Percentiles rank a stretch among this genome's conserved stretches.
These are phyloP conservation scores for Sextonia rubra DNA, from an alignment of 164 flowering plant genomes.

Conservation along the genomic window DNA sequence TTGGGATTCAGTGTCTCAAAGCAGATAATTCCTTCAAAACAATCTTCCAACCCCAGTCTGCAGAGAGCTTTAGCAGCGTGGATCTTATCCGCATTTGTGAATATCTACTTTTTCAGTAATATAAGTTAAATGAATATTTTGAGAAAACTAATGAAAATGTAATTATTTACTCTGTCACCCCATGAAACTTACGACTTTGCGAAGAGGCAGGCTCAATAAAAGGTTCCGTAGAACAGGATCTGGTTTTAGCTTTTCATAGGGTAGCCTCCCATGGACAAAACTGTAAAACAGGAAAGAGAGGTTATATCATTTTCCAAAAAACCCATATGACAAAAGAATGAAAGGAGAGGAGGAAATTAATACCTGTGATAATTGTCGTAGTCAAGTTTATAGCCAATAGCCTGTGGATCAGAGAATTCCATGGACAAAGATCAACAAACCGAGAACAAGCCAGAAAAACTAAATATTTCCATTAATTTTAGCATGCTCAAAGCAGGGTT, in stretches of 20 bases:
- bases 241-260: conserved; percentile 67
- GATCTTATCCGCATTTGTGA: conserved; percentile 71
- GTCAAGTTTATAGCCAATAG: conserved; percentile 71
- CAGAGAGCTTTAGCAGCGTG: conserved; percentile 62
- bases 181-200: conserved; percentile 64
- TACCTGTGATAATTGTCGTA: conserved; percentile 87
- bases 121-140: not conserved
- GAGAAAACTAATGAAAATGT: not conserved
- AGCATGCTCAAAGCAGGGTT: no score
- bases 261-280: conserved; percentile 86
- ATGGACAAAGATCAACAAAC: no score
- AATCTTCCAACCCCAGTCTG: conserved; percentile 79
- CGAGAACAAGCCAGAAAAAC: no score
- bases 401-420: conserved; percentile 35
- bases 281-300: conserved; percentile 27
- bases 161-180: not conserved
- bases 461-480: no score
- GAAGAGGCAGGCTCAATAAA: conserved; percentile 63
- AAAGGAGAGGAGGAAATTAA: not conserved
- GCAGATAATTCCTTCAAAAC: conserved; percentile 75
- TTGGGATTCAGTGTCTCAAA: conserved; percentile 75
- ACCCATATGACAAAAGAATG: not conserved
- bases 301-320: no score
- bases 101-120: conserved; percentile 37
- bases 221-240: conserved; percentile 62